Percentiles rank a stretch among this genome's conserved stretches.
Evolutionary conservation across 495 filamentous ascomycete species (phyloP).

Genomic region (Penicillium lividum): DNA sequence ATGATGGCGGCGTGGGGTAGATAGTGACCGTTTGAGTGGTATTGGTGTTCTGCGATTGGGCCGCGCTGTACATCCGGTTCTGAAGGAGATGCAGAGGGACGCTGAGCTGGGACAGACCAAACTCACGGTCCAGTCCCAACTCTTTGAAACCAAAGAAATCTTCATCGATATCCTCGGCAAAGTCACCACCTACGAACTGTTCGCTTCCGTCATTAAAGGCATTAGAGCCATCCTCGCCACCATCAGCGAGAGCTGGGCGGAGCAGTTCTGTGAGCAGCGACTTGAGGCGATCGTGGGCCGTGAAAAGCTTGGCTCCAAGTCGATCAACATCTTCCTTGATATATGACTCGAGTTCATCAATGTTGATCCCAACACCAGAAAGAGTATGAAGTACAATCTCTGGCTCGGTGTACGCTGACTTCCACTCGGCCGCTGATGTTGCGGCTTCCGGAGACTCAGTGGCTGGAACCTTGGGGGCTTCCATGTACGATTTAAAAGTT

Average conservation of each 20-base stretch:
- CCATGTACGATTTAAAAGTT: constrained; percentile 77
- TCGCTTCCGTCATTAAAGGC: constrained; percentile 96
- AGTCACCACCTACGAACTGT: constrained; percentile 94
- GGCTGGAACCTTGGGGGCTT: constrained; percentile 69
- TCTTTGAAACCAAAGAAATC: constrained; percentile 99
- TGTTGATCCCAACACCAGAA: constrained; percentile 73
- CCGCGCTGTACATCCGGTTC: constrained; percentile 79
- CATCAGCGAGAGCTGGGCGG: constrained; percentile 81
- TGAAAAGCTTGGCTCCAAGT: constrained; percentile 75
- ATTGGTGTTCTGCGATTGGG: constrained; percentile 71
- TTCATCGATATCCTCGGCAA: constrained; percentile 94
- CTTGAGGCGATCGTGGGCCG: constrained; percentile 91
- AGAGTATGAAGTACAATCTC: constrained; percentile 87
- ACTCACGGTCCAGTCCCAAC: constrained; percentile 85
- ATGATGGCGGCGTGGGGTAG: constrained; percentile 62
- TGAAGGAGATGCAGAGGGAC: constrained; percentile 95
- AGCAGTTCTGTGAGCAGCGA: constrained; percentile 85
- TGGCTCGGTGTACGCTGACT: constrained; percentile 71
- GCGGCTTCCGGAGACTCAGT: constrained; percentile 38
- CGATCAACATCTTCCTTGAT: constrained; percentile 93
- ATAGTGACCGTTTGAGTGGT: constrained; percentile 48
- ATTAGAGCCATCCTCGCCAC: constrained; percentile 78
- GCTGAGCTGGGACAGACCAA: constrained; percentile 79
- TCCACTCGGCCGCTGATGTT: constrained; percentile 43
- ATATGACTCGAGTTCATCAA: constrained; percentile 82